These are phyloP conservation scores for Coemansia erecta DNA, from an alignment of 192 early-diverging fungal genomes.

Conservation along the genomic window DNA sequence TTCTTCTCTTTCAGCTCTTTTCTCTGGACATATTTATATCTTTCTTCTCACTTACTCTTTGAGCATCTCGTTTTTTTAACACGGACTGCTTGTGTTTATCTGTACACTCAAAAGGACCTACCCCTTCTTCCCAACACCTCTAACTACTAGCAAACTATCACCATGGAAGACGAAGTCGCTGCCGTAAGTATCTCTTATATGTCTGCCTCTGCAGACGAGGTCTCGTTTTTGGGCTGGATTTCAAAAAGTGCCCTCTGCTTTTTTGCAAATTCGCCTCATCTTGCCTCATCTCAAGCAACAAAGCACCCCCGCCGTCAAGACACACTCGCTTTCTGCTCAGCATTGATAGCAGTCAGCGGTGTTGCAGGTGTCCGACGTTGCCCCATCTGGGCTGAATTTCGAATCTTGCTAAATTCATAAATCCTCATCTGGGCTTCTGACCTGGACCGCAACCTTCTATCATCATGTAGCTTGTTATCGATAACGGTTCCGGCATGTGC, in stretches of 20 bases:
- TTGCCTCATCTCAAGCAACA: background rate
- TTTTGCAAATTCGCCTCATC: conserved; percentile 5
- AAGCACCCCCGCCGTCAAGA: background rate
- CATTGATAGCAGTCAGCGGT: no score
- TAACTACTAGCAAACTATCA: conserved; percentile 25
- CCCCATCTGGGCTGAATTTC: conserved; percentile 5
- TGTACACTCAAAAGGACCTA: conserved; percentile 1
- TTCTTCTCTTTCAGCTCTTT: conserved; percentile 5
- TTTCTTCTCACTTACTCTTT: conserved; percentile 3
- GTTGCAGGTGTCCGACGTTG: no score
- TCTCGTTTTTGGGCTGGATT: background rate
- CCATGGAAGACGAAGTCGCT: conserved; percentile 81
- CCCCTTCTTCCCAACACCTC: conserved; percentile 7
- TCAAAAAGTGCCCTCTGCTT: background rate
- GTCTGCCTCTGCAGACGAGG: background rate
- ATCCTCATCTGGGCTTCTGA: conserved; percentile 14
- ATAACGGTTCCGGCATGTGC: conserved; percentile 95
- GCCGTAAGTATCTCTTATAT: conserved; percentile 59
- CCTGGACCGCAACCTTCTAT: conserved; percentile 1
- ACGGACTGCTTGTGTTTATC: conserved; percentile 2
- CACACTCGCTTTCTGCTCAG: background rate
- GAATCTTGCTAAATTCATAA: conserved; percentile 24
- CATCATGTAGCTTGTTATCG: conserved; percentile 71
- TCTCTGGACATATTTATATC: conserved; percentile 14
- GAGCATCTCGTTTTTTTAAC: background rate